These are phyloP conservation scores for Gymnopilus dilepis DNA, from an alignment of 768 basidiomycete genomes.

Conservation along the genomic window DNA sequence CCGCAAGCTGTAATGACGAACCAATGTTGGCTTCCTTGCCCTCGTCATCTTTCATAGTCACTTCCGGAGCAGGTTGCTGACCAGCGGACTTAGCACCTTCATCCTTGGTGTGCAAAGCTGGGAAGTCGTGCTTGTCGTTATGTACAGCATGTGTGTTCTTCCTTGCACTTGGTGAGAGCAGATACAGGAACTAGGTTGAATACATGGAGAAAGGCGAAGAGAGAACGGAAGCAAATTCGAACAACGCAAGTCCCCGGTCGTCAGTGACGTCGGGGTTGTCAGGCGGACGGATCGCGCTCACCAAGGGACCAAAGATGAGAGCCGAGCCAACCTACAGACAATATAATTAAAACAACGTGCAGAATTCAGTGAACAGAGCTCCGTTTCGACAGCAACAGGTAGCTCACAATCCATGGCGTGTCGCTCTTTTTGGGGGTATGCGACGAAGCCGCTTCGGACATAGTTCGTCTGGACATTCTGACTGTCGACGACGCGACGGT, in stretches of 20 bases:
- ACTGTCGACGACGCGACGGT: slow-evolving; percentile 29
- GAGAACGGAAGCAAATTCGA: not conserved
- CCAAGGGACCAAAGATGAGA: slow-evolving; percentile 45
- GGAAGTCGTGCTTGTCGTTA: slow-evolving; percentile 41
- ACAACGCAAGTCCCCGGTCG: slow-evolving; percentile 8
- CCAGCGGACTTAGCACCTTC: slow-evolving; percentile 16
- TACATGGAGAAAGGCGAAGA: not conserved
- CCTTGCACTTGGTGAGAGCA: slow-evolving; percentile 45
- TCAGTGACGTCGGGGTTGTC: slow-evolving; percentile 3
- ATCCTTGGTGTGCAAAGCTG: slow-evolving; percentile 25
- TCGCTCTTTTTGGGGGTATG: slow-evolving; percentile 44
- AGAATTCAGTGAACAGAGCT: slow-evolving; percentile 6
- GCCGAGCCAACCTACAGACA: slow-evolving; percentile 44
- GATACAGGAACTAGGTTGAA: slow-evolving; percentile 42
- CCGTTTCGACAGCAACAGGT: slow-evolving; percentile 14
- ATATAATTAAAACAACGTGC: not conserved
- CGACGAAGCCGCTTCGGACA: slow-evolving; percentile 33
- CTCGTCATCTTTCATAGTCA: slow-evolving; percentile 45
- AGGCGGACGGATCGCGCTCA: slow-evolving; percentile 29
- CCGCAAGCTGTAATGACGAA: slow-evolving; percentile 36
- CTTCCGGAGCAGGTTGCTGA: slow-evolving; percentile 21
- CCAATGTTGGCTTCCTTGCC: slow-evolving; percentile 44
- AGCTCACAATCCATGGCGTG: slow-evolving; percentile 51
- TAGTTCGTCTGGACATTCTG: slow-evolving; percentile 38
- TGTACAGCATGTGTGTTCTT: slow-evolving; percentile 37